Evolutionary conservation across 1,139 yeast genomes (phyloP), one percentile per base, ranked within the genome.

Genomic region (Geotrichum klebahnii): DNA sequence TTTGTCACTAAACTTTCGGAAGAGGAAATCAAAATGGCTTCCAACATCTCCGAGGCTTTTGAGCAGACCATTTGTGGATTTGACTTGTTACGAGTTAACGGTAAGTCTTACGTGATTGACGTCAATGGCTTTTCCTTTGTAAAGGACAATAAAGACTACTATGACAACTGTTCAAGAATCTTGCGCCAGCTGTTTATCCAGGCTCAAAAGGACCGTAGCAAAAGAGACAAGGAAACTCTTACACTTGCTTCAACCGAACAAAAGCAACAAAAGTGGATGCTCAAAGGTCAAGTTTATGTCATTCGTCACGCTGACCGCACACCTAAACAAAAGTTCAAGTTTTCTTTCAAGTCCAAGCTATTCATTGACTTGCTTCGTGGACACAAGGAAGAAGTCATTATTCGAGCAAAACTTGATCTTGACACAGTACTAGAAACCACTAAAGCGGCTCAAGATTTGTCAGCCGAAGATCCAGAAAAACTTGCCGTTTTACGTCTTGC

Each of bases 61-160:
- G 83, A 85, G 53, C 99, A 94, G 70, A 86, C 95, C n/a, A 90
- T 94, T 57, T 94, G 99, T 71, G 99, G 99, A 1, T 94, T 94
- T 71, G 99, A 94, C 67, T 73, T 94, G 49, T 75, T 94, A 49
- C 77, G 98, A 61, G 97, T 90, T 2, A 78, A 84, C 55, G 97
- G 96, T 6, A 76, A 81, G 60, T 84, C 95, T 51, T 94, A 79
- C 66, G 98, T 94, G 28, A 94, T 94, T 67, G 99, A 94, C 67
- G 99, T 94, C 39, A 94, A 94, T 67, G 99, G 99, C 0, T 92
- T 94, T 64, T 90, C 97, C 0, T 94, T 94, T 70, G 99, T 94
- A 36, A 94, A 94, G 65, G 98, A 94, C 65, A 92, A 88, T 62
- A 75, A 76, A 51, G 83, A 79, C 1, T 94, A 94, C 67, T 94